Percentiles rank a stretch among this genome's conserved stretches.
Evolutionary conservation across 257 asterid genomes (phyloP).

Genomic region (Marsdenia floribunda): DNA sequence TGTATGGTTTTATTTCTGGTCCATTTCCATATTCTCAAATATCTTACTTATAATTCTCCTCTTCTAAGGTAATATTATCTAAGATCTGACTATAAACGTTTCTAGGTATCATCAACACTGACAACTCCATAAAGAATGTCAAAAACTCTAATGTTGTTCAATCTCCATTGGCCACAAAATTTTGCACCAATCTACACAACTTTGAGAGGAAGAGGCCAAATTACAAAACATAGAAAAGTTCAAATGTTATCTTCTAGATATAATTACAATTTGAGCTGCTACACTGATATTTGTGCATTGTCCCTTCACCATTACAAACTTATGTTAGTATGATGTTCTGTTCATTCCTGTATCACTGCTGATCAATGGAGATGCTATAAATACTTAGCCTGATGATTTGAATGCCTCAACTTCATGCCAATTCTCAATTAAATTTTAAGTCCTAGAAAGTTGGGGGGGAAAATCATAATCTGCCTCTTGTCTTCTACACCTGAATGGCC

Average conservation of each 20-base stretch:
- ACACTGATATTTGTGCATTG: background rate
- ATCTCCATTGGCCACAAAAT: background rate
- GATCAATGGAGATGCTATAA: background rate
- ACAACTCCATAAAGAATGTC: background rate
- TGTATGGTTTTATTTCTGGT: background rate
- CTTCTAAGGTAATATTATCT: background rate
- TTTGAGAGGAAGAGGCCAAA: slow-evolving; percentile 2
- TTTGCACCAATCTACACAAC: background rate
- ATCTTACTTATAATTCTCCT: background rate
- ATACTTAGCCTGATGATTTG: background rate
- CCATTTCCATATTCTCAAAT: background rate
- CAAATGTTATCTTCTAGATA: background rate
- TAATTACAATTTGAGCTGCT: background rate
- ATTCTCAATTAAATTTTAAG: background rate
- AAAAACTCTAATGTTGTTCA: background rate
- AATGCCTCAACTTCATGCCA: background rate
- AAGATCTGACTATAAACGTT: background rate
- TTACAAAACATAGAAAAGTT: background rate
- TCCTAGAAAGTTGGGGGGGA: slow-evolving; percentile 1
- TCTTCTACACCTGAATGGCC: background rate
- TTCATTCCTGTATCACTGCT: background rate
- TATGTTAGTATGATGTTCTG: background rate
- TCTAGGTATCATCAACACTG: background rate
- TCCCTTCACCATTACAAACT: background rate
- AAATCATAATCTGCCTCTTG: background rate